Conservation (phyloP, 805 yeast genomes). For the Candida hispaniensis region DNA sequence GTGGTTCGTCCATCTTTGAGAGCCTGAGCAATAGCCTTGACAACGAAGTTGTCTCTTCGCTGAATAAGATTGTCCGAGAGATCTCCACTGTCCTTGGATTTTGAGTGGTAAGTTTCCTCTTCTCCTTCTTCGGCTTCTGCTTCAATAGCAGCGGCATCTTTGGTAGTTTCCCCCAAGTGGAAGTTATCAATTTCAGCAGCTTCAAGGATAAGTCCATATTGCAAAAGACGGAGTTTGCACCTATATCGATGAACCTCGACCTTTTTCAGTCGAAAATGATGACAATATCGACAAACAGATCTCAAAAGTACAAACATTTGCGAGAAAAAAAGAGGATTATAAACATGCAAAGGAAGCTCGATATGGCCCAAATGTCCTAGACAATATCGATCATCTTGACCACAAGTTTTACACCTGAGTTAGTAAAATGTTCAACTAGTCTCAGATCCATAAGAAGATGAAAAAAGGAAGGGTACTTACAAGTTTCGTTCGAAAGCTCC, state of each 20-base stretch:
- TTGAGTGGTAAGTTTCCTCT: slow-evolving; percentile 32
- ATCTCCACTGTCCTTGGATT: slow-evolving; percentile 22
- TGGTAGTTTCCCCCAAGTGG: slow-evolving; percentile 29
- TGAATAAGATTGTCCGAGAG: slow-evolving; percentile 34
- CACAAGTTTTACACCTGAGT: slow-evolving; percentile 76
- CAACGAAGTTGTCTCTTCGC: slow-evolving; percentile 60
- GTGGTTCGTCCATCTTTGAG: slow-evolving; percentile 64
- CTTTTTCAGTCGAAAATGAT: slow-evolving; percentile 60
- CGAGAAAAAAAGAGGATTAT: slow-evolving; percentile 87
- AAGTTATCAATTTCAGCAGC: slow-evolving; percentile 62
- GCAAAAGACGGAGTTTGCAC: slow-evolving; percentile 71
- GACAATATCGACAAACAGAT: slow-evolving; percentile 82
- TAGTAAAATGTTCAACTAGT: slow-evolving; percentile 1
- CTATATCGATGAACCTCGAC: slow-evolving; percentile 64
- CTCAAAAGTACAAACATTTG: slow-evolving; percentile 80
- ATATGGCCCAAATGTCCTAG: slow-evolving; percentile 99
- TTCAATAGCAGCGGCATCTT: slow-evolving; percentile 35
- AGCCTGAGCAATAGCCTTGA: slow-evolving; percentile 59
- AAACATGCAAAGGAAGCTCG: slow-evolving; percentile 90
- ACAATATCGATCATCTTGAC: slow-evolving; percentile 84
- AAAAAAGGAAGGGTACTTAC: slow-evolving; percentile 20
- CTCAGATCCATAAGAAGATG: background rate
- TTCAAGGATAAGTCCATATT: slow-evolving; percentile 80
- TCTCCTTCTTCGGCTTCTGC: slow-evolving; percentile 41
- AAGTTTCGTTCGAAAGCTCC: slow-evolving; percentile 87